Conservation (phyloP, 805 yeast genomes). For the Candida krabiensis region DNA sequence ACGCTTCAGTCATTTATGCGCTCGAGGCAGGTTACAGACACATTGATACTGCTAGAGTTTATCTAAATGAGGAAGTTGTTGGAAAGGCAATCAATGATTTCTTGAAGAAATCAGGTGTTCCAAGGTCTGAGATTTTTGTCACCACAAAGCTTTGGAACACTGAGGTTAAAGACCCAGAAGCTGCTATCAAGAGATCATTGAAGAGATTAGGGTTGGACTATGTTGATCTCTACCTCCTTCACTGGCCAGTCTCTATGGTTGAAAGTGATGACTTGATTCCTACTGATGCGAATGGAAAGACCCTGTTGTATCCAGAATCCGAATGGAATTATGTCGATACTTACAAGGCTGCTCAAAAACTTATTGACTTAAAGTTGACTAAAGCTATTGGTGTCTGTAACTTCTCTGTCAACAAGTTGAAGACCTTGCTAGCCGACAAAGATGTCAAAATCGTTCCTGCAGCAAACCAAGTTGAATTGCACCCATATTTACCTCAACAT, state of each 20-base stretch:
- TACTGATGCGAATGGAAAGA: constrained; percentile 34
- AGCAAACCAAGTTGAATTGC: constrained; percentile 74
- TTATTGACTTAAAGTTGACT: constrained; percentile 50
- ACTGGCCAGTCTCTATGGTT: constrained; percentile 58
- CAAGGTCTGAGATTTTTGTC: constrained; percentile 53
- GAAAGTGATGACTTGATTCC: constrained; percentile 37
- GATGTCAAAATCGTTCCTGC: constrained; percentile 60
- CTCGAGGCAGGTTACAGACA: constrained; percentile 66
- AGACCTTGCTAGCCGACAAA: constrained; percentile 48
- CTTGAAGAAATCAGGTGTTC: constrained; percentile 29
- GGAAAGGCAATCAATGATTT: constrained; percentile 56
- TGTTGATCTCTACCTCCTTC: constrained; percentile 63
- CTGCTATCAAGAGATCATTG: constrained; percentile 51
- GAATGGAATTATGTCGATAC: constrained; percentile 49
- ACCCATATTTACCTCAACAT: constrained; percentile 68
- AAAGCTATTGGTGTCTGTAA: constrained; percentile 79
- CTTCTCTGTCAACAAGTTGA: constrained; percentile 55
- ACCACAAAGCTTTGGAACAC: constrained; percentile 63
- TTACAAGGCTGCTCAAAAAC: constrained; percentile 61
- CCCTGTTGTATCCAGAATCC: constrained; percentile 29
- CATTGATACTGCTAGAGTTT: constrained; percentile 73
- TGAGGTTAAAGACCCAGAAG: constrained; percentile 37
- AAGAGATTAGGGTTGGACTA: constrained; percentile 54
- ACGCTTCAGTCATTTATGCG: constrained; percentile 58
- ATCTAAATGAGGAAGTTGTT: constrained; percentile 65